Evolutionary conservation across 2,329 filamentous ascomycete species (phyloP), one percentile per base, ranked within the genome.

Genomic region (Colletotrichum sp.): DNA sequence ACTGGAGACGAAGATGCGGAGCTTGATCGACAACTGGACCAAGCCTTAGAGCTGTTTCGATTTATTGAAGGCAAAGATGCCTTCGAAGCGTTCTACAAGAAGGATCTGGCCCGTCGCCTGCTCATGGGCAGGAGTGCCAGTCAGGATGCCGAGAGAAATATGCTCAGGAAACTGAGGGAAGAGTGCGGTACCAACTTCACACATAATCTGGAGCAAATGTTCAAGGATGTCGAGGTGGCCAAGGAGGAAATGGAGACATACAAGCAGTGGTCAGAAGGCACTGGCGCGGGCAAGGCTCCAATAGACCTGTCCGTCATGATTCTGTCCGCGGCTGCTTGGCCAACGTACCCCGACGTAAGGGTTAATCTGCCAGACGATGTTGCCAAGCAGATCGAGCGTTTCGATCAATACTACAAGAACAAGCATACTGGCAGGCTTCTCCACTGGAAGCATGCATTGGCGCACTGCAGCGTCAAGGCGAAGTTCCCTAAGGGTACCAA

Each of bases 81-180:
- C 0, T 99, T 99, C 77, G 97, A 99, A 83, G 96, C 97, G 2
- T 99, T 99, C 83, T 99, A 99, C 90, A 99, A 99, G 88, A 98
- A 97, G 81, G 97, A 98, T 81, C 90, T 99, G 66, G 96, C 97
- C 1, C 91, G 96, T 18, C 91, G 97, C 62, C 86, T 99, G 56
- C 89, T 99, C 71, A 96, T 98, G 95, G 94, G 94, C 52, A 92
- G 96, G 77, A 98, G 96, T 82, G 96, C 96, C 26, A 98, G 95
- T 81, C 94, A 96, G 71, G 97, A 99, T 84, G 96, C 97, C 0
- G 97, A 99, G 86, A 92, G 96, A 77, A 98, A 94, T 85, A 99
- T 99, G 97, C 90, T 99, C 63, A 90, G 94, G 30, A 95, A 97
- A 78, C 89, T 99, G 32, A 96, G 97, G 85, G 94, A 93, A 78